Evolutionary conservation across 1,139 yeast genomes (phyloP).

Genomic region (Magnusiomyces paraingens): DNA sequence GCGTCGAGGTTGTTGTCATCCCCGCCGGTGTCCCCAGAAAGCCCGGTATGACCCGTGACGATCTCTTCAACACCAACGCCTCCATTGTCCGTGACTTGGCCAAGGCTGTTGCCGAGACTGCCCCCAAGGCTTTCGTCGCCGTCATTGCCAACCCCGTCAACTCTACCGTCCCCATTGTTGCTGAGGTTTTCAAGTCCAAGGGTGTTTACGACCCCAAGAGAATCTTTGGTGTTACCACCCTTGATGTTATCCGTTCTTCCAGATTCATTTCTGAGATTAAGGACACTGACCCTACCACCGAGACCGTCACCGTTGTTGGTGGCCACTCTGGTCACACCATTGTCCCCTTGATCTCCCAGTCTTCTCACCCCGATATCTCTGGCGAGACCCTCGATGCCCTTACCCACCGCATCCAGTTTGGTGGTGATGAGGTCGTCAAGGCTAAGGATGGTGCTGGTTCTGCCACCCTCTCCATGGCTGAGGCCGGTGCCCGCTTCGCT

Average conservation of each 20-base stretch:
- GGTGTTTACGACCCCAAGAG: slow-evolving; percentile 89
- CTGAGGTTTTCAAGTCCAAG: slow-evolving; percentile 81
- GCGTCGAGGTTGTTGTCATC: slow-evolving; percentile 81
- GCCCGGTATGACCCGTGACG: slow-evolving; percentile 97
- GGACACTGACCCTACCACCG: slow-evolving; percentile 51
- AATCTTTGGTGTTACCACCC: slow-evolving; percentile 94
- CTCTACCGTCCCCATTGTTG: slow-evolving; percentile 97
- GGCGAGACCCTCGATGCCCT: slow-evolving; percentile 58
- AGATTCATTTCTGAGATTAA: slow-evolving; percentile 74
- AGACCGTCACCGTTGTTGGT: slow-evolving; percentile 63
- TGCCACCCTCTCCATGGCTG: slow-evolving; percentile 98
- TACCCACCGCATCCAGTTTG: slow-evolving; percentile 92
- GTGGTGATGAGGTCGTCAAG: slow-evolving; percentile 98
- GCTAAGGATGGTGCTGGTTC: slow-evolving; percentile 99
- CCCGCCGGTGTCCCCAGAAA: slow-evolving; percentile 99
- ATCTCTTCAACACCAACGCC: slow-evolving; percentile 94
- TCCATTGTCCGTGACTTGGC: slow-evolving; percentile 91
- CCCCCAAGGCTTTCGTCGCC: slow-evolving; percentile 83
- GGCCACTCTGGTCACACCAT: slow-evolving; percentile 99
- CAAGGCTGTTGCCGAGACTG: slow-evolving; percentile 74
- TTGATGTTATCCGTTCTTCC: slow-evolving; percentile 90
- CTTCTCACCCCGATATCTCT: slow-evolving; percentile 47
- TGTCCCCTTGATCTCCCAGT: slow-evolving; percentile 84
- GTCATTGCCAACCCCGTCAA: slow-evolving; percentile 96
- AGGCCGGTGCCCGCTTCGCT: slow-evolving; percentile 85